Evolutionary conservation across 177 flowering plant species (phyloP).

Genomic region (Vitis hybrid): DNA sequence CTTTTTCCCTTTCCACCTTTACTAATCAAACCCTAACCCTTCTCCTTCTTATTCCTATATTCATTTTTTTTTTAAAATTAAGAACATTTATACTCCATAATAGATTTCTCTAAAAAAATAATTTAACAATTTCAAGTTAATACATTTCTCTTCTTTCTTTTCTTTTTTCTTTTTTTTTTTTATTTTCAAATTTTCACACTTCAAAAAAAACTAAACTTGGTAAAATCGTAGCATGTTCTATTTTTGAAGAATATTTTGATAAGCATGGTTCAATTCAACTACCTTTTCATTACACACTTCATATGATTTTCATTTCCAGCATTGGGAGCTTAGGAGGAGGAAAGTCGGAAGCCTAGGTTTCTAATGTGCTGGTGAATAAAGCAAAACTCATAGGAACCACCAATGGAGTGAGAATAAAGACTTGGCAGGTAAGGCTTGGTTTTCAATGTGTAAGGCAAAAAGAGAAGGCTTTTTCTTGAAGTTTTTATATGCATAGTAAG

Average conservation of each 20-base stretch:
- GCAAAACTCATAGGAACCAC: conserved; percentile 67
- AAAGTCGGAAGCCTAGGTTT: conserved; percentile 59
- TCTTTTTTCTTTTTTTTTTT: not conserved
- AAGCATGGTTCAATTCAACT: not conserved
- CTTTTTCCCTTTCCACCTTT: too few species aligned
- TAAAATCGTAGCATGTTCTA: not conserved
- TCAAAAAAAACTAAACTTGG: too few species aligned
- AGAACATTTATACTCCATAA: not conserved
- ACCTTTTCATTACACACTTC: too few species aligned
- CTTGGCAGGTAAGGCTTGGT: conserved; percentile 65
- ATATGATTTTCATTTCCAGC: conserved; percentile 28
- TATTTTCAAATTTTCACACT: too few species aligned
- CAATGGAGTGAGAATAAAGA: conserved; percentile 91
- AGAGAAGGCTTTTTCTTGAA: too few species aligned
- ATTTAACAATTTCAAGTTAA: too few species aligned
- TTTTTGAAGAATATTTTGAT: not conserved
- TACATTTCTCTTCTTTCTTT: not conserved
- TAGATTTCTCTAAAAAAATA: too few species aligned
- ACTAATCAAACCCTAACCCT: conserved; percentile 9
- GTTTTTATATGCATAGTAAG: too few species aligned
- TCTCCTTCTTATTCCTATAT: not conserved
- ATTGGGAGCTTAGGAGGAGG: conserved; percentile 81
- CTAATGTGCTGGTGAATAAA: conserved; percentile 52
- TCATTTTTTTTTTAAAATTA: not conserved
- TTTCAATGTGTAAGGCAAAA: not conserved